phyloP scores from a whole-genome alignment of 257 asterid species.

The Salvia miltiorrhiza region DNA sequence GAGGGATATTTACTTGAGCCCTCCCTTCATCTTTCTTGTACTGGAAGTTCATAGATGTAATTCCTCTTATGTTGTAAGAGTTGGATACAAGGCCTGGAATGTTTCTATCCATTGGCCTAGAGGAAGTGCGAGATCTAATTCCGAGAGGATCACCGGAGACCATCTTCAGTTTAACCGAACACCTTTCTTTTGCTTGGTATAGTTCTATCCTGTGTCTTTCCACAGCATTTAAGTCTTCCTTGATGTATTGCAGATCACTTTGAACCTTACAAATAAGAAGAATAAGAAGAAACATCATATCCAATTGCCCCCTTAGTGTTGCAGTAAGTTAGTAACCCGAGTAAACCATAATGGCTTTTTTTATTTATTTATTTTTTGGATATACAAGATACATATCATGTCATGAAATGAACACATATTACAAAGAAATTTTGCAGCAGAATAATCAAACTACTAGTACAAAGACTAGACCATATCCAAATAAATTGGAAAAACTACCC shows the following conservation, averaged over 20 bases:
- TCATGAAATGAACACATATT: too few relatives aligned
- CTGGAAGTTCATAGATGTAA: conserved; percentile 38
- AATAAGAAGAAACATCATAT: conserved; percentile 3
- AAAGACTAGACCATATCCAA: too few relatives aligned
- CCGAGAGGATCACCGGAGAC: conserved; percentile 46
- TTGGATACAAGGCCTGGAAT: conserved; percentile 42
- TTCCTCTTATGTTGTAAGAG: conserved; percentile 49
- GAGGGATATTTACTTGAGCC: conserved; percentile 34
- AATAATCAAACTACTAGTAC: too few relatives aligned
- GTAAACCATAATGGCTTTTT: neutral
- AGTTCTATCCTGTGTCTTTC: conserved; percentile 66
- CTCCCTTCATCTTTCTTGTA: conserved; percentile 45
- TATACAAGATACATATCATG: too few relatives aligned
- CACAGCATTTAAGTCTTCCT: conserved; percentile 65
- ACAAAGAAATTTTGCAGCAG: too few relatives aligned
- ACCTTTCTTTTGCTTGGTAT: conserved; percentile 66
- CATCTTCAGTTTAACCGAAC: conserved; percentile 57
- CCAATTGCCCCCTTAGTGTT: neutral
- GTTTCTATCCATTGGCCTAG: conserved; percentile 37
- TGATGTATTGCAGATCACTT: conserved; percentile 58
- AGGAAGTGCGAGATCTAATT: conserved; percentile 43
- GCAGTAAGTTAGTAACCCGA: too few relatives aligned
- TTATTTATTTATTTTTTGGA: too few relatives aligned
- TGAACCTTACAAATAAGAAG: conserved; percentile 43
- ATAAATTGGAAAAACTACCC: too few relatives aligned